A percentile compares a stretch with the other conserved stretches of the same genome.
These are phyloP conservation scores for Fusarium brachygibbosum DNA, from an alignment of 2,329 filamentous ascomycete genomes.

Conservation along the genomic window DNA sequence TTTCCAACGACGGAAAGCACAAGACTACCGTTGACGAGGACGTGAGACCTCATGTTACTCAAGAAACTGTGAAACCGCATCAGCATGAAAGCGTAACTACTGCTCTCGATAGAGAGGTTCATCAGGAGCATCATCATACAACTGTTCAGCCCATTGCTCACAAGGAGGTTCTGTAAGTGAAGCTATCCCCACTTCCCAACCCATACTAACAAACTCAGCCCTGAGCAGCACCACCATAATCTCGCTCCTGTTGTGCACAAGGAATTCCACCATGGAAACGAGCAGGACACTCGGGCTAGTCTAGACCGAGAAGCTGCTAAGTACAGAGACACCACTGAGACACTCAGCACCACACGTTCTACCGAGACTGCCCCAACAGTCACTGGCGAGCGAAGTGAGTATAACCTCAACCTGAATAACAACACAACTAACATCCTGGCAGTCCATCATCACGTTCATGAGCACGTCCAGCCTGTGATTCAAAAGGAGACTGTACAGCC, in stretches of 20 bases:
- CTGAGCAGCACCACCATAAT: constrained; percentile 74
- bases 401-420: no score
- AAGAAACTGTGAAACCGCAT: constrained; percentile 72
- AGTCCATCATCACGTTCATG: constrained; percentile 66
- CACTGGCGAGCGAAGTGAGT: constrained; percentile 47
- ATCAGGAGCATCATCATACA: constrained; percentile 80
- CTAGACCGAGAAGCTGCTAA: constrained; percentile 64
- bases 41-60: constrained; percentile 69
- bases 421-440: not conserved
- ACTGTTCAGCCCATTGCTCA: constrained; percentile 72
- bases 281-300: constrained; percentile 59
- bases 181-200: accelerated
- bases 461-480: constrained; percentile 78
- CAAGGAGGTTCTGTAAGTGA: constrained; percentile 59
- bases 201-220: constrained; percentile 48
- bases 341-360: constrained; percentile 50
- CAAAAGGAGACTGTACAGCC: constrained; percentile 78
- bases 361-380: constrained; percentile 47
- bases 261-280: constrained; percentile 71
- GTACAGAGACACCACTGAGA: constrained; percentile 49
- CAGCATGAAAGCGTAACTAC: constrained; percentile 72
- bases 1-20: constrained; percentile 72
- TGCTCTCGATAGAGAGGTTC: constrained; percentile 76
- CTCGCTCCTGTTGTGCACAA: constrained; percentile 71
- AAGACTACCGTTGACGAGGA: constrained; percentile 79